These are phyloP conservation scores for Geranium brycei DNA, from an alignment of 345 rosid genomes.

Conservation along the genomic window DNA sequence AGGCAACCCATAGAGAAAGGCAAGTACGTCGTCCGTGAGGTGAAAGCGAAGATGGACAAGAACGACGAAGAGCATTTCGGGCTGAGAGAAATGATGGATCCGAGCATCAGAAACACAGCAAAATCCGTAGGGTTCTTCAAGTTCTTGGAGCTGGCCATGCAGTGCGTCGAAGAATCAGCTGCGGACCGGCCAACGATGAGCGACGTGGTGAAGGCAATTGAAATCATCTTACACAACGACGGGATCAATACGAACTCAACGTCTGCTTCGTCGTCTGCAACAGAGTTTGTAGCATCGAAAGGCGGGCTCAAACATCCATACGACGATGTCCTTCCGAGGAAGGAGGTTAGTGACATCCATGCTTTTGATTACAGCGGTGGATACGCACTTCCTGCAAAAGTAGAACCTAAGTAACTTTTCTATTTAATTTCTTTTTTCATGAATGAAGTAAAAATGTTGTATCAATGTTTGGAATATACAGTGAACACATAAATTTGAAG, in stretches of 20 bases:
- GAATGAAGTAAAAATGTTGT: too few relatives aligned
- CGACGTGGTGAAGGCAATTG: constrained; percentile 65
- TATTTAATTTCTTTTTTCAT: not conserved
- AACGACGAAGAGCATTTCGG: constrained; percentile 54
- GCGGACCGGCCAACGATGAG: constrained; percentile 80
- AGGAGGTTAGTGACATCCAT: constrained; percentile 17
- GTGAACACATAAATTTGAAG: too few relatives aligned
- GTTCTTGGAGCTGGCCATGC: constrained; percentile 63
- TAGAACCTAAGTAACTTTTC: constrained; percentile 43
- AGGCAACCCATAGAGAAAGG: constrained; percentile 87
- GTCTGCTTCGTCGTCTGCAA: constrained; percentile 71
- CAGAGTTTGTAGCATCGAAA: constrained; percentile 49
- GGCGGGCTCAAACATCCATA: constrained; percentile 37
- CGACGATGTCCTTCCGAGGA: constrained; percentile 27
- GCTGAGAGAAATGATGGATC: constrained; percentile 56
- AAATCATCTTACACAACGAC: constrained; percentile 55
- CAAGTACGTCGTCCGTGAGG: constrained; percentile 78
- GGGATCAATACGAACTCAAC: constrained; percentile 62
- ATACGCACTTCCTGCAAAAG: constrained; percentile 37
- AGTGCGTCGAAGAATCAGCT: constrained; percentile 81
- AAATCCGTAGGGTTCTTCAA: constrained; percentile 38
- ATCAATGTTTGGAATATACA: too few relatives aligned
- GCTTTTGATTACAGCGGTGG: constrained; percentile 73
- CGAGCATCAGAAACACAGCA: constrained; percentile 33
- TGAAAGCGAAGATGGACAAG: constrained; percentile 34